Percentiles rank a stretch among this genome's conserved stretches.
These are phyloP conservation scores for Kurtzmaniella quercitrusa DNA, from an alignment of 1,139 yeast species.

Conservation along the genomic window DNA sequence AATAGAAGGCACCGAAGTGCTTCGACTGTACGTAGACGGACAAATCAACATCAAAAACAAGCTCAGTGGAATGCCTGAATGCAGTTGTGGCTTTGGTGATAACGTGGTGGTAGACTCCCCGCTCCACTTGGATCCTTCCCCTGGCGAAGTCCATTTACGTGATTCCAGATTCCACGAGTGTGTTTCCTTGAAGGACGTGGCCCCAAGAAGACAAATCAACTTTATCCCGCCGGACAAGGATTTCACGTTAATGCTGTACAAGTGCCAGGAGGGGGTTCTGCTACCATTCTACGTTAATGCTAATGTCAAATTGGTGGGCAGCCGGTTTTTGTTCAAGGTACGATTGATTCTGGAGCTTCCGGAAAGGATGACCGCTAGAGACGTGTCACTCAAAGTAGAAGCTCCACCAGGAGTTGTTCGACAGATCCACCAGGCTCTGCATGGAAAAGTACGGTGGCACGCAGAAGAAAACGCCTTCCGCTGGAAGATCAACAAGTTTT, in stretches of 20 bases:
- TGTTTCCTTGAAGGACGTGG: constrained; percentile 68
- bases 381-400: constrained; percentile 63
- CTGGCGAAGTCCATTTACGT: constrained; percentile 55
- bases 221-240: constrained; percentile 92
- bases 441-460: constrained; percentile 66
- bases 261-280: constrained; percentile 49
- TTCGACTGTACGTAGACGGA: constrained; percentile 77
- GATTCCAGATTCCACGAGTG: constrained; percentile 90
- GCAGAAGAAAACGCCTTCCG: constrained; percentile 60
- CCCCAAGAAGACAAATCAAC: constrained; percentile 59
- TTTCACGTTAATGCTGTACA: constrained; percentile 80
- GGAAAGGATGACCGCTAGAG: constrained; percentile 57
- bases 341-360: constrained; percentile 62
- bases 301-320: constrained; percentile 50
- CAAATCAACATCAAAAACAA: constrained; percentile 67
- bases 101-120: constrained; percentile 21
- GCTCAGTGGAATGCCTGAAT: constrained; percentile 69
- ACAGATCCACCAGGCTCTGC: constrained; percentile 45
- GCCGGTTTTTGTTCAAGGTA: constrained; percentile 52
- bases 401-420: constrained; percentile 62
- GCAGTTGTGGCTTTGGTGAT: constrained; percentile 61
- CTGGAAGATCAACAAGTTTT: constrained; percentile 70
- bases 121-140: constrained; percentile 15
- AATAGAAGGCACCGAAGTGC: constrained; percentile 53
- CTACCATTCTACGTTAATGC: constrained; percentile 75